Evolutionary conservation across 371 early-diverging fungal species (phyloP), one percentile per base, ranked within the genome.

Genomic region (Mucor piriformis): DNA sequence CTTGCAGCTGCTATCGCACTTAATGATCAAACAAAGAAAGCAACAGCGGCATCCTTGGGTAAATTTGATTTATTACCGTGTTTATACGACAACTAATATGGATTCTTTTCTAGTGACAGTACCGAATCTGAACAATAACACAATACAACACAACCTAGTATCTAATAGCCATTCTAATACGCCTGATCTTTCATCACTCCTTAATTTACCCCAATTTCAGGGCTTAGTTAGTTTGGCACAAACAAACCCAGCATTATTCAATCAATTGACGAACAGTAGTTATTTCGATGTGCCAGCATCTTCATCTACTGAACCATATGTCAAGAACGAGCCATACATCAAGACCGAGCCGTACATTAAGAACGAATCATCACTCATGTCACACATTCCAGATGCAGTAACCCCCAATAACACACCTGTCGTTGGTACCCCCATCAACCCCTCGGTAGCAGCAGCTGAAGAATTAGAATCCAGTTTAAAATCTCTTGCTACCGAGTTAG

Each of bases 21-120:
- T n/a, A 73, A 76, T 35, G 65, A 76, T 57, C 69, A 76, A 53
- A 76, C 77, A 1, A 76, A 76, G 21, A 72, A 64, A 54, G 64
- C 48, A 35, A 52, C 63, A 33, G 58, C 69, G 25, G 62, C 63
- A 44, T 60, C 61, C 47, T 61, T 66, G 54, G 58, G 66, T 66
- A 61, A 57, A 38, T 42, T 1, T 18, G n/a, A 18, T 18, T 37
- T 37, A 10, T 11, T 1, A 11, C 18, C 13, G 8, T n/a, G 5
- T 20, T 6, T 27, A 7, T 7, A 15, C 33, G 6, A 24, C 7
- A 7, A 18, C 7, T 32, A 20, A 20, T 44, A 32, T 44, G 20
- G 20, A 44, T 46, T 21, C n/a, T n/a, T 18, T 3, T n/a, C 13
- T 52, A 52, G 44, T 27, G n/a, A 38, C 48, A 50, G 23, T 25